These are phyloP conservation scores for Botrytis sinoallii DNA, from an alignment of 2,329 filamentous ascomycete genomes.

Conservation along the genomic window DNA sequence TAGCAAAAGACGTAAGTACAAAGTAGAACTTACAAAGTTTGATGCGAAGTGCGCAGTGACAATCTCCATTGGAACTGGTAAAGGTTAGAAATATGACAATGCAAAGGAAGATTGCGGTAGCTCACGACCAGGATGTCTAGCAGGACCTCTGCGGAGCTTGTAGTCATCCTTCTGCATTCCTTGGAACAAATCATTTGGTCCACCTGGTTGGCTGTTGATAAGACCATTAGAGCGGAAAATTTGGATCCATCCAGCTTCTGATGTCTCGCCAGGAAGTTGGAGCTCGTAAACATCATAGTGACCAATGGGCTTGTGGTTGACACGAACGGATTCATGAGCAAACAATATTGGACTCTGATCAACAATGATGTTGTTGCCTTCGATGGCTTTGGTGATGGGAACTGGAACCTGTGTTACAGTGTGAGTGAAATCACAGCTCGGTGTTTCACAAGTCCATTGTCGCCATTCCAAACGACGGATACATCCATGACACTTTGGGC, in stretches of 20 bases:
- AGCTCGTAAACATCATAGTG: conserved; percentile 41
- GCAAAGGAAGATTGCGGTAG: conserved; percentile 16
- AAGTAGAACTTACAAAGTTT: conserved; percentile 47
- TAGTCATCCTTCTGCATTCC: conserved; percentile 46
- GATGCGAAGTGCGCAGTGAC: conserved; percentile 49
- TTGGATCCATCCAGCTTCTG: neutral
- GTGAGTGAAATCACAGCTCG: conserved; percentile 48
- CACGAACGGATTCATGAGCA: neutral
- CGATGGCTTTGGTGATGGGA: conserved; percentile 22
- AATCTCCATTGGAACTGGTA: conserved; percentile 41
- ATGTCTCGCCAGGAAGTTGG: conserved; percentile 44
- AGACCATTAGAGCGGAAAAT: neutral
- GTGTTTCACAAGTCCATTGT: conserved; percentile 58
- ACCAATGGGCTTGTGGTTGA: conserved; percentile 26
- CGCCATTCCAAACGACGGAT: conserved; percentile 56
- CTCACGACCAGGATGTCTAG: conserved; percentile 37
- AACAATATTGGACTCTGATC: neutral
- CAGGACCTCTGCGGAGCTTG: conserved; percentile 37
- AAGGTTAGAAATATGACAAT: conserved; percentile 29
- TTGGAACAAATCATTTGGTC: conserved; percentile 60
- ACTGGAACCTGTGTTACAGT: conserved; percentile 16
- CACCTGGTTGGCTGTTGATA: conserved; percentile 49
- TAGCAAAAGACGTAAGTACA: neutral
- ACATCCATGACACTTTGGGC: conserved; percentile 60
- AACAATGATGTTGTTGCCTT: neutral